These are phyloP conservation scores for Salix purpurea DNA, from an alignment of 345 rosid species.

Conservation along the genomic window DNA sequence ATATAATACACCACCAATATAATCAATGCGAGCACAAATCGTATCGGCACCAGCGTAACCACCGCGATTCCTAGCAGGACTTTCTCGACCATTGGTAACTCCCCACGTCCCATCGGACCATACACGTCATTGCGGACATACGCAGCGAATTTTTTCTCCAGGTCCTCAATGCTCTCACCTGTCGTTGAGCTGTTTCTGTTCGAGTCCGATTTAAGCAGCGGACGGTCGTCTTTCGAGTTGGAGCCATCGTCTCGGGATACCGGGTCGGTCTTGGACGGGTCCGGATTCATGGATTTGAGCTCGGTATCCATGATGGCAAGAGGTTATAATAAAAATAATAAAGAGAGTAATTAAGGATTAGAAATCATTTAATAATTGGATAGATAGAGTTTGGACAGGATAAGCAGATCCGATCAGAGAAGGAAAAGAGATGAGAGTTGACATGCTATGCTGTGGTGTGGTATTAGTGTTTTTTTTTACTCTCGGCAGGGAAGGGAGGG, in stretches of 20 bases:
- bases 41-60: slow-evolving; percentile 67
- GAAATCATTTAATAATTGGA: neutral
- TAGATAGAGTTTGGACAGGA: neutral
- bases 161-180: slow-evolving; percentile 49
- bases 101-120: slow-evolving; percentile 87
- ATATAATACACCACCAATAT: slow-evolving; percentile 61
- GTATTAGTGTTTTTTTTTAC: neutral
- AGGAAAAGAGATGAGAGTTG: neutral
- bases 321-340: neutral
- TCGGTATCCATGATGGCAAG: slow-evolving; percentile 50
- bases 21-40: slow-evolving; percentile 50
- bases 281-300: slow-evolving; percentile 49
- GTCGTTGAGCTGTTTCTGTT: slow-evolving; percentile 3
- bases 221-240: slow-evolving; percentile 59
- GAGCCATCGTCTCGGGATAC: slow-evolving; percentile 24
- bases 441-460: neutral
- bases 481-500: neutral
- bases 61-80: slow-evolving; percentile 48
- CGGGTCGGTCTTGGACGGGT: slow-evolving; percentile 19
- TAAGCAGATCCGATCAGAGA: neutral
- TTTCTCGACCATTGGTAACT: slow-evolving; percentile 66
- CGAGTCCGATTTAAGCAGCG: slow-evolving; percentile 63
- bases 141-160: slow-evolving; percentile 85
- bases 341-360: neutral
- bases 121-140: slow-evolving; percentile 75